These are phyloP conservation scores for Backusella psychrophila DNA, from an alignment of 192 early-diverging fungal genomes.

Conservation along the genomic window DNA sequence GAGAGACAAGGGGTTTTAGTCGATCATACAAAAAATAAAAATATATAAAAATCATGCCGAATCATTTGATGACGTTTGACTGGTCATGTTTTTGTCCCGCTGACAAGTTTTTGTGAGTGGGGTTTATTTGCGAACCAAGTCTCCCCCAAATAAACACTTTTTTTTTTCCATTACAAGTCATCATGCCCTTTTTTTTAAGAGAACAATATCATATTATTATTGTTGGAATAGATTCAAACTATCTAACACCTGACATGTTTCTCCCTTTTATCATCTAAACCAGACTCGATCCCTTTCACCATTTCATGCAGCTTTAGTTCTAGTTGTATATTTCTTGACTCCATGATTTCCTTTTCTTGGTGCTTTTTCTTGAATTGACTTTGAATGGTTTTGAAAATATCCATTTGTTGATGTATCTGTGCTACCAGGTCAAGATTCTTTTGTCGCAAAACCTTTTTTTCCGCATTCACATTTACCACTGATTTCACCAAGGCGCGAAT, in stretches of 20 bases:
- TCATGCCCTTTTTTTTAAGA: background rate
- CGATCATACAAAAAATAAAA: background rate
- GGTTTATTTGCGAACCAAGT: background rate
- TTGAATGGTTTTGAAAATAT: background rate
- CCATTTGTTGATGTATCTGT: background rate
- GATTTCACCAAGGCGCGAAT: background rate
- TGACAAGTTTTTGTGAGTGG: background rate
- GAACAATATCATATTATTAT: background rate
- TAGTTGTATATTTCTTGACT: background rate
- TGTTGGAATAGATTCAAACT: background rate
- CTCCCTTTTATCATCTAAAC: background rate
- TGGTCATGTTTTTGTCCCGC: constrained; percentile 3
- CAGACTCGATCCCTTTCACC: background rate
- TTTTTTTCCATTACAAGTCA: background rate
- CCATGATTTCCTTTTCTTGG: background rate
- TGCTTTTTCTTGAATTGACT: background rate
- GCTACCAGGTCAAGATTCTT: background rate
- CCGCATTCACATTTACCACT: background rate
- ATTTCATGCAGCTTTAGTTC: background rate
- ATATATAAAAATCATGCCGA: background rate
- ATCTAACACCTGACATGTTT: background rate
- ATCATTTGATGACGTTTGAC: constrained; percentile 7
- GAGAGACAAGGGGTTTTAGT: background rate
- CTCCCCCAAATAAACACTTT: background rate
- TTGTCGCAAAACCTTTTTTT: background rate